Base-by-base conservation (phyloP, 768 basidiomycete genomes). In the Phylloporus arenicola region DNA sequence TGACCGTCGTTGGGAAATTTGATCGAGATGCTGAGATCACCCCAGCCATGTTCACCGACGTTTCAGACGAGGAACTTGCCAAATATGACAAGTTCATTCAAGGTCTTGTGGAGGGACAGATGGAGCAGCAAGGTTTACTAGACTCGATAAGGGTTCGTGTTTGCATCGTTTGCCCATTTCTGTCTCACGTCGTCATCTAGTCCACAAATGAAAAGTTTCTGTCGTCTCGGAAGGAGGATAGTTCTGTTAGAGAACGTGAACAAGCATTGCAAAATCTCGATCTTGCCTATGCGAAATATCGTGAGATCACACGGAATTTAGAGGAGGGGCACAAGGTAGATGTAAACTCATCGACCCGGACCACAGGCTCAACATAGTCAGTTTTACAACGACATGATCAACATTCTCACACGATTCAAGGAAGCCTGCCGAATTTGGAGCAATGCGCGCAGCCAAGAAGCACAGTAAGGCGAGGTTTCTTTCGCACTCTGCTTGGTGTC, bases 331-430 rank as follows among this genome's bases (percentile, higher is more conserved):
- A 88, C 59, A 86, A 90, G 73, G 92, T 86, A 57, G 13, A 54
- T 24, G 30, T 29, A 22, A 24, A 3, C 37, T 6, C 11, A 20
- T 39, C 14, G 33, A 42, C 44, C 44, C 16, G 24, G 35, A n/a
- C 3, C 16, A 42, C 10, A 31, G 35, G 0, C 9, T 50, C 1
- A 51, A 33, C 47, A 0, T 7, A 35, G 34, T n/a, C 54, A 93
- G 88, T 98, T 97, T 62, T 95, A 99, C 64, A 92, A 91, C 54
- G 87, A 90, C 59, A 77, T 98, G 48, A 77, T 81, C 3, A 78
- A 74, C 11, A 80, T 94, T 40, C 65, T 95, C 1, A 70, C 75
- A 6, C 78, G 84, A 53, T 89, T 92, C 72, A 86, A 82, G 63
- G 85, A 86, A 47, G 75, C 75, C 3, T 92, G 89, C 64, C 80